phyloP scores from a whole-genome alignment of 495 filamentous ascomycete species.

The Astrocystis sublimbata region DNA sequence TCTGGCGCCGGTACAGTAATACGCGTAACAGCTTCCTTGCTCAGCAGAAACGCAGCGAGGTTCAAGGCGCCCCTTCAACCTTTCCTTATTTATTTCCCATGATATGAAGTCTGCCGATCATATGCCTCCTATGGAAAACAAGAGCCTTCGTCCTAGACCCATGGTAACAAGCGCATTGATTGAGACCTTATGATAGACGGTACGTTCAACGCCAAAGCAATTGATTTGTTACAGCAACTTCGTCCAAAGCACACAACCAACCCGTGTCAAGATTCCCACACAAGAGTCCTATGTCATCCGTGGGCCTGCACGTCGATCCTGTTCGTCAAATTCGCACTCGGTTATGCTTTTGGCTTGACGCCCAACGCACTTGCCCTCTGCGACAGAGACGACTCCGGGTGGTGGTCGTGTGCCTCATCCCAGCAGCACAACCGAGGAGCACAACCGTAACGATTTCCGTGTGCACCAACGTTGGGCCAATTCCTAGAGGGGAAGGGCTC shows the following conservation, averaged over 20 bases:
- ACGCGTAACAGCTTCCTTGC: not conserved
- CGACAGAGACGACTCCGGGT: conserved; percentile 33
- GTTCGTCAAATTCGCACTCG: conserved; percentile 28
- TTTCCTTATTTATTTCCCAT: conserved; percentile 27
- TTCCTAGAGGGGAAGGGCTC: conserved; percentile 28
- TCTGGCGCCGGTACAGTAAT: not conserved
- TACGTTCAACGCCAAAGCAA: not conserved
- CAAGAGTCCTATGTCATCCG: conserved; percentile 33
- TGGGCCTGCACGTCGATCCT: conserved; percentile 26
- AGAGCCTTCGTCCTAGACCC: conserved; percentile 26
- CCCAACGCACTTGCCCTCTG: conserved; percentile 23
- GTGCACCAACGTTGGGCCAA: conserved; percentile 17
- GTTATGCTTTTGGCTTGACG: conserved; percentile 26
- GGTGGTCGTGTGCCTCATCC: conserved; percentile 22
- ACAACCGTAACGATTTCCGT: conserved; percentile 31
- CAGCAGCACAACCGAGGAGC: conserved; percentile 25
- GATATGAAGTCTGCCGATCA: conserved; percentile 24
- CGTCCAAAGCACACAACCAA: conserved; percentile 23
- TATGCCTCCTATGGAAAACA: conserved; percentile 26
- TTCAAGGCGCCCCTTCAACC: not conserved
- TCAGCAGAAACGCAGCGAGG: not conserved
- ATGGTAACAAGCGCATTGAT: conserved; percentile 13
- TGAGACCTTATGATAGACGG: not conserved
- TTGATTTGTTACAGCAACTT: conserved; percentile 20
- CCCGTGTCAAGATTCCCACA: conserved; percentile 26